These are phyloP conservation scores for Pisolithus albus DNA, from an alignment of 768 basidiomycete species.

Conservation along the genomic window DNA sequence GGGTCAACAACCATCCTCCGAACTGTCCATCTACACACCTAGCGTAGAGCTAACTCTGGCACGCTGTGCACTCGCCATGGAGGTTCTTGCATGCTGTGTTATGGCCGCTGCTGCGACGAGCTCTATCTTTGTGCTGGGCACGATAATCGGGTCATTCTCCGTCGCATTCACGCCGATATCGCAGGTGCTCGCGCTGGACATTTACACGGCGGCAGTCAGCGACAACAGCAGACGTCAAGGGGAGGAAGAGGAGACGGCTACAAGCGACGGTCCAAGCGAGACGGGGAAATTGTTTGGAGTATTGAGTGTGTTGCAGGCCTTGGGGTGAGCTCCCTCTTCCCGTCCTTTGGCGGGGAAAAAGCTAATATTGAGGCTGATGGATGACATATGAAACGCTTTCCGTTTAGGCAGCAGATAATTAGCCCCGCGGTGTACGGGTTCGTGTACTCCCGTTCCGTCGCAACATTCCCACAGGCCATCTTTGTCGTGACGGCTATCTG, in stretches of 20 bases:
- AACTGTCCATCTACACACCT: conserved; percentile 29
- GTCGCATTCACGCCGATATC: conserved; percentile 58
- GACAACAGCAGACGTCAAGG: not conserved
- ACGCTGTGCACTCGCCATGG: conserved; percentile 53
- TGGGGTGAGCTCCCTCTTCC: conserved; percentile 40
- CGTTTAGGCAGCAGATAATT: conserved; percentile 52
- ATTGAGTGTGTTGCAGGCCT: conserved; percentile 63
- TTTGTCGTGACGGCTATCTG: conserved; percentile 50
- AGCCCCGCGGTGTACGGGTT: conserved; percentile 70
- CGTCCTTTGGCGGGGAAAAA: not conserved
- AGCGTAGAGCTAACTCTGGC: conserved; percentile 67
- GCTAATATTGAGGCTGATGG: not conserved
- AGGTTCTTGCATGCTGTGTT: conserved; percentile 43
- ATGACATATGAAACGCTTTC: not conserved
- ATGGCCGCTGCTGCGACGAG: conserved; percentile 45
- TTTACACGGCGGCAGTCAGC: conserved; percentile 32
- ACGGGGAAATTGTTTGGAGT: conserved; percentile 76
- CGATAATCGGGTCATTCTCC: conserved; percentile 49
- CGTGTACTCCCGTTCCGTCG: conserved; percentile 66
- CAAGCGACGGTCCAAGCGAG: conserved; percentile 42
- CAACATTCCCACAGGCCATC: conserved; percentile 59
- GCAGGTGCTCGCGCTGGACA: conserved; percentile 64
- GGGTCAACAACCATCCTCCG: not conserved
- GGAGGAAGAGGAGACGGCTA: conserved; percentile 27
- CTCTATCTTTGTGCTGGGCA: conserved; percentile 44